Conservation (phyloP, 2,329 filamentous ascomycete species). For the Arthroderma sp. region DNA sequence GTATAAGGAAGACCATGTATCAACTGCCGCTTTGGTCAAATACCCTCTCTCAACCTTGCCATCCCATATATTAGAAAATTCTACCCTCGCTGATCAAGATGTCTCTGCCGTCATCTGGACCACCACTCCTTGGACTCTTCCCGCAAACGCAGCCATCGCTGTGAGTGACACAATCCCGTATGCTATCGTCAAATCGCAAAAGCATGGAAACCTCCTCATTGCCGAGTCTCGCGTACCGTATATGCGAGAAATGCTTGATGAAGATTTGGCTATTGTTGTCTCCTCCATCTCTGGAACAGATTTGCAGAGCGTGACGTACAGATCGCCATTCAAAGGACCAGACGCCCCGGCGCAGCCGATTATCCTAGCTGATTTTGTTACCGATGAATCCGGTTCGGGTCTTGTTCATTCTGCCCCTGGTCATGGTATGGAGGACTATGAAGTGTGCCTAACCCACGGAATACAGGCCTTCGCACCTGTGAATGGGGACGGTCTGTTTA, state of each 20-base stretch:
- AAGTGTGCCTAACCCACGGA: constrained; percentile 56
- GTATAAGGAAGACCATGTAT: constrained; percentile 49
- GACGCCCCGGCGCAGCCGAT: constrained; percentile 51
- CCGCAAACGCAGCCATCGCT: constrained; percentile 82
- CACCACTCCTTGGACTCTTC: constrained; percentile 93
- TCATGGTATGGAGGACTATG: constrained; percentile 93
- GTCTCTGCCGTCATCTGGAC: constrained; percentile 92
- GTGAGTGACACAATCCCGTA: constrained; percentile 66
- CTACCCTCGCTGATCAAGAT: constrained; percentile 32
- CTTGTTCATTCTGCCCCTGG: constrained; percentile 91
- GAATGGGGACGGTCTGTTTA: constrained; percentile 69
- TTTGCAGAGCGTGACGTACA: constrained; percentile 54
- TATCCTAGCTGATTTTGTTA: constrained; percentile 78
- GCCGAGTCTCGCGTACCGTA: constrained; percentile 56
- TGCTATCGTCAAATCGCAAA: constrained; percentile 46
- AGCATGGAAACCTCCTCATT: constrained; percentile 52
- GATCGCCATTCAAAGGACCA: constrained; percentile 53
- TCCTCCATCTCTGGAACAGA: constrained; percentile 50
- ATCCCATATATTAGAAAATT: constrained; percentile 29
- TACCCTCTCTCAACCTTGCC: constrained; percentile 52
- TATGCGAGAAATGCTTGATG: constrained; percentile 39
- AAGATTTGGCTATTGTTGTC: constrained; percentile 38
- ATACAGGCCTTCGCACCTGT: constrained; percentile 72
- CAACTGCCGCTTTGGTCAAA: constrained; percentile 53
- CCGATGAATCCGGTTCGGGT: constrained; percentile 78